These are phyloP conservation scores for Tuber aestivum DNA, from an alignment of 495 filamentous ascomycete genomes.

Conservation along the genomic window DNA sequence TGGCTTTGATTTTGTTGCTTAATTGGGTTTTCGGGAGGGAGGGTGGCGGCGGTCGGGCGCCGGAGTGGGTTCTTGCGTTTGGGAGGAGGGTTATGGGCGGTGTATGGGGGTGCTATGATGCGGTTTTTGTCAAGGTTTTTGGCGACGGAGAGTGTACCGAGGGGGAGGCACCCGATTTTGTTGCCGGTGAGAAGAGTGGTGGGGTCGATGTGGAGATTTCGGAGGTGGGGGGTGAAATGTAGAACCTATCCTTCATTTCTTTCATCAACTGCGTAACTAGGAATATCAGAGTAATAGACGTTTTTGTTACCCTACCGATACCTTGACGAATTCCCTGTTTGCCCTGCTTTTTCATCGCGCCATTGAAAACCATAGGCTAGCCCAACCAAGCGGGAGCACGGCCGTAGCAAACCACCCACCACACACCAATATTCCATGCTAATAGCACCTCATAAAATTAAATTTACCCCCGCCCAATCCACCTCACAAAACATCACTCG, in stretches of 20 bases:
- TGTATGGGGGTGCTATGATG: constrained; percentile 74
- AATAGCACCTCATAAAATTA: too few species aligned
- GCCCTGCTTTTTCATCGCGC: too few species aligned
- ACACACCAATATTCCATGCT: too few species aligned
- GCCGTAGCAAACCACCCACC: too few species aligned
- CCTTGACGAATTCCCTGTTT: too few species aligned
- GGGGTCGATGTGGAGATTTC: constrained; percentile 24
- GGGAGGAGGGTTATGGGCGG: constrained; percentile 49
- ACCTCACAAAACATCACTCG: too few species aligned
- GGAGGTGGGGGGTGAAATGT: constrained; percentile 12
- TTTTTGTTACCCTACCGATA: neutral
- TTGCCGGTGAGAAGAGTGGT: neutral
- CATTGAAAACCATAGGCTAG: too few species aligned
- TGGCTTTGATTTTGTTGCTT: constrained; percentile 40
- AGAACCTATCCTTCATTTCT: neutral
- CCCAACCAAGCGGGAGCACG: too few species aligned
- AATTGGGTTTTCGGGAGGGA: neutral
- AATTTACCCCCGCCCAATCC: too few species aligned
- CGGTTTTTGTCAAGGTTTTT: constrained; percentile 59
- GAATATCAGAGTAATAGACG: too few species aligned
- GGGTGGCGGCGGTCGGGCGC: constrained; percentile 57
- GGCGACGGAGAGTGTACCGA: constrained; percentile 83
- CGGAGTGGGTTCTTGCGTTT: constrained; percentile 57
- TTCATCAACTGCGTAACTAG: too few species aligned
- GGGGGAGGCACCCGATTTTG: constrained; percentile 29